Evolutionary conservation across 768 basidiomycete genomes (phyloP), one percentile per base, ranked within the genome.

Genomic region (Boletus sensibilis): DNA sequence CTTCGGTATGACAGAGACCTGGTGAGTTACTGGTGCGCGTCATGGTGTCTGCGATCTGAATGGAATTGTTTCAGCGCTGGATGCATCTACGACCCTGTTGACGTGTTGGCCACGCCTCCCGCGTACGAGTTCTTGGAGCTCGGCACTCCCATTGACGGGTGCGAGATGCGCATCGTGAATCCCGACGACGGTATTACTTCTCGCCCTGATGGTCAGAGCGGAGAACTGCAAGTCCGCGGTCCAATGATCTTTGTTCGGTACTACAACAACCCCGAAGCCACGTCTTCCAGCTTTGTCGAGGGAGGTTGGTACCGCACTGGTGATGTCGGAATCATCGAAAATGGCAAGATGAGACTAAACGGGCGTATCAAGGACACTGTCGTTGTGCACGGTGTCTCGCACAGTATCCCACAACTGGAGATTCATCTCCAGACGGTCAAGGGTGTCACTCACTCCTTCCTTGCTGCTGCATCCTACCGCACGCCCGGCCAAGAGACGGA

Each of bases 281-380:
- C 49, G 8, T 13, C 49, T 29, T 50, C 77, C 29, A 75, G 78
- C 31, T 80, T 86, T 57, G 74, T 75, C 0, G 58, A 67, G 9
- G 80, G 78, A 20, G 74, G 79, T 5, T 86, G 84, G 84, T 81
- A 82, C 68, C 78, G 77, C 60, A 84, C 84, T n/a, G 84, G 85
- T 1, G 85, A 86, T 59, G 67, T 80, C 7, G 82, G 77, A 3
- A 64, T 71, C 37, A 62, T 80, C 11, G 57, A 67, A 40, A 64
- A 68, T 8, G 69, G 72, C 5, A 68, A 65, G 52, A 65, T 79
- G 52, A 68, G 49, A 20, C 13, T 50, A 8, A 50, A 37, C 37
- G 49, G 49, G 18, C 49, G 49, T 10, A 50, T 50, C n/a, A 50
- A 50, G 49, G 49, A 50, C 37, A 50, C 49, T 10, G 49, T 50